Base-by-base conservation (phyloP, 164 flowering plant genomes). In the Vitis rotundifolia region DNA sequence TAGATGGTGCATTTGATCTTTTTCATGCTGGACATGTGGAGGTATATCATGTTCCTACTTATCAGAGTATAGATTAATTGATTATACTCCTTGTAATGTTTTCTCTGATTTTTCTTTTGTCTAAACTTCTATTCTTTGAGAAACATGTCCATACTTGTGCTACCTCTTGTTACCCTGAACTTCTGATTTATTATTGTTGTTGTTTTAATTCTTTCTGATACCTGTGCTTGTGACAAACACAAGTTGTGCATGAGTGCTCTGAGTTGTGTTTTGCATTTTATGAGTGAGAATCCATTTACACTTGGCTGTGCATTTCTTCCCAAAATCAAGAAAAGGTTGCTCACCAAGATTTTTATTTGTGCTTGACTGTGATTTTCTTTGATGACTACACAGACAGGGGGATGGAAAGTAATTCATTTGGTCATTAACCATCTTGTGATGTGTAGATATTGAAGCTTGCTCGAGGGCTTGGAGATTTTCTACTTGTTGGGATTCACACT, bases 11-110 rank as follows among this genome's bases (percentile, higher is more conserved):
- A 49, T 94, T 94, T 84, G 99, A 94, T 88, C 98, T 94, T 70
- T 94, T 94, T 61, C 99, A 94, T 83, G 99, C 99, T 57, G 99
- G 99, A 60, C 99, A 94, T 80, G 99, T 94, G 51, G 97, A 94
- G 98, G 99, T 92, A 85, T 73, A 61, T 18, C 29, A 48, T 6
- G n/a, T 26, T 22, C 28, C 48, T 22, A 3, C 69, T 31, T 28
- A 16, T 61, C 11, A 13, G 22, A 11, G 59, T 64, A 6, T 37
- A 9, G n/a, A 63, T 49, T 29, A 54, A 63, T 49, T 28, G 5
- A 18, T 7, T 54, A 12, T 11, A 49, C 55, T 22, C 22, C 31
- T 18, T 58, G 19, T 15, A 47, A 22, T 66, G 10, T 71, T 65
- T 16, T 49, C 11, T 49, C 0, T 22, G 26, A 2, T 63, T 49